Percentiles rank a stretch among this genome's conserved stretches.
Conservation (phyloP, 2,329 filamentous ascomycete genomes). For the Mycosphaerelloides madeirae region DNA sequence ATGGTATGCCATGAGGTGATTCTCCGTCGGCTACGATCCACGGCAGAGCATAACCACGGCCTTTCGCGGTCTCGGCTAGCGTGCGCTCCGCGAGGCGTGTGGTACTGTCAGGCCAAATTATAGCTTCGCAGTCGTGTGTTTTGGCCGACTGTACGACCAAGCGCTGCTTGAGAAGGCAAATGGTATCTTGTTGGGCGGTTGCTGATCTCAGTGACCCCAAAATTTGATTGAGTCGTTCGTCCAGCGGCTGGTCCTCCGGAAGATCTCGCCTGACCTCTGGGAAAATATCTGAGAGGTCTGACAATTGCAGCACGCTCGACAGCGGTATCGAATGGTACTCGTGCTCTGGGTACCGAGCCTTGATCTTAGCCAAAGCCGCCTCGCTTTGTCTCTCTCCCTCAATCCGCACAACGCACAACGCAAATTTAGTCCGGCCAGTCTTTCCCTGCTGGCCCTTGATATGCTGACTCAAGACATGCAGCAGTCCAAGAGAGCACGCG, state of each 20-base stretch:
- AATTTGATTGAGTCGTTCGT: constrained; percentile 6
- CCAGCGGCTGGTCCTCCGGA: not conserved
- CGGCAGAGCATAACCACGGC: constrained; percentile 75
- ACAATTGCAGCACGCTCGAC: constrained; percentile 12
- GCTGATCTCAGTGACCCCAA: constrained; percentile 41
- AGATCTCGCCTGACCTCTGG: not conserved
- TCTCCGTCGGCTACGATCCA: constrained; percentile 76
- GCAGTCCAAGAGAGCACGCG: constrained; percentile 69
- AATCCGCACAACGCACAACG: constrained; percentile 54
- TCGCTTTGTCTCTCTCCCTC: constrained; percentile 35
- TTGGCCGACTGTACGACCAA: constrained; percentile 64
- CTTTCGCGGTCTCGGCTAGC: constrained; percentile 84
- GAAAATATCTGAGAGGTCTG: constrained; percentile 11
- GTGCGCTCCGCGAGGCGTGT: constrained; percentile 82
- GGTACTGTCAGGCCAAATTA: constrained; percentile 82
- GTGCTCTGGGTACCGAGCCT: constrained; percentile 61
- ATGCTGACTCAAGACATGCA: constrained; percentile 70
- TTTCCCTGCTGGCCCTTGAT: constrained; percentile 60
- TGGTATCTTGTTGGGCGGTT: constrained; percentile 70
- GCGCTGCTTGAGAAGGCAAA: constrained; percentile 65
- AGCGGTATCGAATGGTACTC: constrained; percentile 14
- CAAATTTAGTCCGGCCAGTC: constrained; percentile 62
- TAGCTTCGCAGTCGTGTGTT: constrained; percentile 57
- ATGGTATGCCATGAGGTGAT: constrained; percentile 52
- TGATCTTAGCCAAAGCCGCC: constrained; percentile 38